Percentiles rank a stretch among this genome's conserved stretches.
Conservation (phyloP, 805 yeast species). For the Saccharomycodes ludwigii region DNA sequence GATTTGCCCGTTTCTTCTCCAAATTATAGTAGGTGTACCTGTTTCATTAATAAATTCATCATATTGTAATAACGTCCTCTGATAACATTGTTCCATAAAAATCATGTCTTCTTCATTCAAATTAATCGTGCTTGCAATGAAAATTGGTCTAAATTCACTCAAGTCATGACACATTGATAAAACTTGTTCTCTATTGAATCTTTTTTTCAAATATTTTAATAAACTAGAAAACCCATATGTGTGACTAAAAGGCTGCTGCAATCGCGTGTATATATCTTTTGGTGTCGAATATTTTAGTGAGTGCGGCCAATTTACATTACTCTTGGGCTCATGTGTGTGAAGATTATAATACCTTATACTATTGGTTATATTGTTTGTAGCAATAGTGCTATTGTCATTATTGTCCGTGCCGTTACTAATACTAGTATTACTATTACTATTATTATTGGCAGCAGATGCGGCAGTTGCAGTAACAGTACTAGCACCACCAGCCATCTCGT, state of each 20-base stretch:
- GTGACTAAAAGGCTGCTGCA: conserved; percentile 69
- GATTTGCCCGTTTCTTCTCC: conserved; percentile 93
- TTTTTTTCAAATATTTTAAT: conserved; percentile 53
- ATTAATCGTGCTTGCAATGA: conserved; percentile 83
- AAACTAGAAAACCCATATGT: conserved; percentile 84
- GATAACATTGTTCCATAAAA: conserved; percentile 94
- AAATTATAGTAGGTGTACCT: conserved; percentile 90
- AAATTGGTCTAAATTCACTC: conserved; percentile 85
- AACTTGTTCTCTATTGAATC: conserved; percentile 60
- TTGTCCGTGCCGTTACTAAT: too few relatives aligned
- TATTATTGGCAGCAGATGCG: too few relatives aligned
- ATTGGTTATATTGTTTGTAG: too few relatives aligned
- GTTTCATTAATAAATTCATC: conserved; percentile 71
- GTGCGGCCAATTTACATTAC: conserved; percentile 21
- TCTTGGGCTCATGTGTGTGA: conserved; percentile 9
- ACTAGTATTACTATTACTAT: too few relatives aligned
- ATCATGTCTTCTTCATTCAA: conserved; percentile 83
- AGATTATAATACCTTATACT: too few relatives aligned
- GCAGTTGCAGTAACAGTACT: too few relatives aligned
- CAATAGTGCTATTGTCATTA: too few relatives aligned
- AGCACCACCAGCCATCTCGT: too few relatives aligned
- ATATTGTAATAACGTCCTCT: conserved; percentile 79
- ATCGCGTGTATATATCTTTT: conserved; percentile 66
- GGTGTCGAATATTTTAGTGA: conserved; percentile 43
- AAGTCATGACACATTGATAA: conserved; percentile 76